Evolutionary conservation across 352 stramenopile genomes (phyloP).

Genomic region (Phytophthora sp.): DNA sequence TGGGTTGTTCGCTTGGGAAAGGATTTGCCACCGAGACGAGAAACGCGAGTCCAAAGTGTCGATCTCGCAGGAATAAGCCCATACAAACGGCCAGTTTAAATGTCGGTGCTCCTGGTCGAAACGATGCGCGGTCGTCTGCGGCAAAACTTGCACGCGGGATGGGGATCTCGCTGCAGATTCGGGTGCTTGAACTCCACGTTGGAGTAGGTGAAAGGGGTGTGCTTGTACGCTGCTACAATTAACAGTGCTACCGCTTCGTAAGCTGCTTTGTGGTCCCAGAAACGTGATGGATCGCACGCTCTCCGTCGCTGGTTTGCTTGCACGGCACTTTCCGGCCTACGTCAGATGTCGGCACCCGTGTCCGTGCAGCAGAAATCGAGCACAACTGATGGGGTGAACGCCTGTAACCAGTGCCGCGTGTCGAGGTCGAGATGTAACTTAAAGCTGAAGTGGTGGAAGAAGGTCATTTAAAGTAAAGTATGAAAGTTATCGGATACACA

Average conservation of each 20-base stretch:
- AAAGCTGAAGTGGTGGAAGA: background rate
- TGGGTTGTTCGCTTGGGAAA: constrained; percentile 27
- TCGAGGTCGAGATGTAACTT: too few species aligned
- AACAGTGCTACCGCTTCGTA: too few species aligned
- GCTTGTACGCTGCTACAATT: too few species aligned
- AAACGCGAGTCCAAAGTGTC: constrained; percentile 20
- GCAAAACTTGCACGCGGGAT: constrained; percentile 24
- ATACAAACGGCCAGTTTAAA: constrained; percentile 23
- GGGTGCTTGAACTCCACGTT: background rate
- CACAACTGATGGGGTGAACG: background rate
- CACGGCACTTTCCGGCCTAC: background rate
- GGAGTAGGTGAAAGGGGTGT: too few species aligned
- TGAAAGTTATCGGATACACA: constrained; percentile 29
- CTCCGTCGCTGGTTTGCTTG: too few species aligned
- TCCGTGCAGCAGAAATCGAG: background rate
- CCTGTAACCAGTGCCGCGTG: background rate
- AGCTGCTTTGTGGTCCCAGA: too few species aligned
- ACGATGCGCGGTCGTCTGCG: background rate
- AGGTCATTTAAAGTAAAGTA: constrained; percentile 33
- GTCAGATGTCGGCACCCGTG: background rate
- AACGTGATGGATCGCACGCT: background rate
- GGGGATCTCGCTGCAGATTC: constrained; percentile 10
- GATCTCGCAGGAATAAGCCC: constrained; percentile 6
- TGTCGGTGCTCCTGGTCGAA: constrained; percentile 18
- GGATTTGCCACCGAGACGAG: constrained; percentile 25